Conservation (phyloP, 192 early-diverging fungal genomes). For the Backusella liffmaniae region DNA sequence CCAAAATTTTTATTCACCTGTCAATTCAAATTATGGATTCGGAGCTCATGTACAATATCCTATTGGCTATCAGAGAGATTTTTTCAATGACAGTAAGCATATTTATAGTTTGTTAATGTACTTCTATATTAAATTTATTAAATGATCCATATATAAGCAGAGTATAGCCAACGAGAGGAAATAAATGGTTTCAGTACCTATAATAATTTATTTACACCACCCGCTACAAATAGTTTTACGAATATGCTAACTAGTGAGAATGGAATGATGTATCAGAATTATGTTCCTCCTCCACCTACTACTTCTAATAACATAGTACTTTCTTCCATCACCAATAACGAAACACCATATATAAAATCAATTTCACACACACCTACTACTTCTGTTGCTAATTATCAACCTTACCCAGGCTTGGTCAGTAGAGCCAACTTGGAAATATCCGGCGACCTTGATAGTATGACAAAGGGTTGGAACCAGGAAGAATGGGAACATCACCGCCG, state of each 20-base stretch:
- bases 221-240: not conserved
- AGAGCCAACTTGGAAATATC: conserved; percentile 64
- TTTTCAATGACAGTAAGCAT: not conserved
- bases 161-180: not conserved
- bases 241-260: not conserved
- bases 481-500: conserved; percentile 63
- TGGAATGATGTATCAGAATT: not conserved
- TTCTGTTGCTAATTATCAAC: not conserved
- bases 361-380: not conserved
- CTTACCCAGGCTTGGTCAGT: not conserved
- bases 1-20: not conserved
- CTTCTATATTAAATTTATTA: not conserved
- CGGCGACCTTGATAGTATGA: conserved; percentile 64
- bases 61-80: not conserved
- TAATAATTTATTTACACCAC: not conserved
- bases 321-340: not conserved
- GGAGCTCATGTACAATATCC: not conserved
- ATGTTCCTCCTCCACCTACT: not conserved
- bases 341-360: conserved; percentile 1
- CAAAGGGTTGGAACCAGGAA: conserved; percentile 60
- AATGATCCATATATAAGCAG: not conserved
- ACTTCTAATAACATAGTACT: not conserved
- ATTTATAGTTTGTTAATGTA: not conserved
- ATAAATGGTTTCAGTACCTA: not conserved
- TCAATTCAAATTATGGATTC: not conserved